A percentile compares a stretch with the other conserved stretches of the same genome.
Evolutionary conservation across 345 rosid species (phyloP).

Genomic region (Fremontodendron californicum): DNA sequence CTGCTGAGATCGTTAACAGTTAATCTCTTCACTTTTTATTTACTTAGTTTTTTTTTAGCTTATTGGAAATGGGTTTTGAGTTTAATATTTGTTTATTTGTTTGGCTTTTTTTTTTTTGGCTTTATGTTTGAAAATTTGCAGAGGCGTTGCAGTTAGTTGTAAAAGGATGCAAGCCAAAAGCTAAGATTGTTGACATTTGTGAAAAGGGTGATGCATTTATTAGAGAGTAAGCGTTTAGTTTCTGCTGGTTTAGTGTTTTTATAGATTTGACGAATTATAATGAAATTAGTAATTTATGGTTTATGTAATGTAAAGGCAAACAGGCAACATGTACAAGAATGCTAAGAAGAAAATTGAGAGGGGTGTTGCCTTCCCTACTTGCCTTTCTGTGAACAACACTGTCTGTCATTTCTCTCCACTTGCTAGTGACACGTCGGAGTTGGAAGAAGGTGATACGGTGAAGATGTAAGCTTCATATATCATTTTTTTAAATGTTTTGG

Average conservation of each 20-base stretch:
- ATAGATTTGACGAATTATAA: background rate
- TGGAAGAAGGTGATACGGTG: constrained; percentile 84
- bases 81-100: background rate
- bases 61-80: background rate
- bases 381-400: constrained; percentile 81
- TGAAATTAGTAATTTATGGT: constrained; percentile 1
- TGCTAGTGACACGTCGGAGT: constrained; percentile 62
- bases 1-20: constrained; percentile 96
- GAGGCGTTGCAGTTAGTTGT: constrained; percentile 84
- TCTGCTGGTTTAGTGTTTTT: background rate
- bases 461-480: constrained; percentile 57
- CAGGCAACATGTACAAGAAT: constrained; percentile 88
- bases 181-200: constrained; percentile 82
- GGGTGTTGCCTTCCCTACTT: constrained; percentile 95
- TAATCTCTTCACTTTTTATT: constrained; percentile 11
- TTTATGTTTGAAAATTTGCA: constrained; percentile 26
- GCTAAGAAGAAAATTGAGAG: constrained; percentile 84
- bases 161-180: constrained; percentile 73
- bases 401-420: constrained; percentile 89
- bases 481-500: background rate
- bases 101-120: background rate
- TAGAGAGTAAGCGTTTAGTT: constrained; percentile 59
- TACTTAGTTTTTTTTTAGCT: background rate
- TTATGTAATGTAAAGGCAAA: constrained; percentile 48
- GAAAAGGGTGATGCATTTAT: constrained; percentile 85